These are phyloP conservation scores for Aspergillus funiculosus DNA, from an alignment of 495 filamentous ascomycete species.

Conservation along the genomic window DNA sequence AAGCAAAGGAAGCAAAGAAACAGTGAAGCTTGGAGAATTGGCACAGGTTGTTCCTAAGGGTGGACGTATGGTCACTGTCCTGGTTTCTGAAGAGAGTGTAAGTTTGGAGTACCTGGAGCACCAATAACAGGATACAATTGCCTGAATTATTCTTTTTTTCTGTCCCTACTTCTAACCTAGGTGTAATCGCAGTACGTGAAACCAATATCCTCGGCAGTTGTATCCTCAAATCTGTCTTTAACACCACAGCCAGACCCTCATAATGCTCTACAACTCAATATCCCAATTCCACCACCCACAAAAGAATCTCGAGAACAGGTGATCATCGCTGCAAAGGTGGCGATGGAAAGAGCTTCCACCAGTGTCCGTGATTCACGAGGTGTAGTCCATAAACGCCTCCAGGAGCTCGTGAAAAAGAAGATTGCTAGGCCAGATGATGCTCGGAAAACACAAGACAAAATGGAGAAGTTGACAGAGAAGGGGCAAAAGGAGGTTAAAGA, in stretches of 20 bases:
- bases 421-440: constrained; percentile 59
- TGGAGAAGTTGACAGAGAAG: constrained; percentile 72
- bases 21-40: constrained; percentile 56
- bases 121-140: too few relatives aligned
- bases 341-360: constrained; percentile 53
- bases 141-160: constrained; percentile 7
- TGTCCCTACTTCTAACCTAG: neutral
- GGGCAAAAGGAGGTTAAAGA: constrained; percentile 60
- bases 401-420: constrained; percentile 53
- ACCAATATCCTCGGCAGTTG: constrained; percentile 64
- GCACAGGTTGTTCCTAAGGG: constrained; percentile 71
- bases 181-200: constrained; percentile 53
- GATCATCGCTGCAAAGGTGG: constrained; percentile 51
- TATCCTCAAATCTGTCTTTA: constrained; percentile 61
- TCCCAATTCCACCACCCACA: constrained; percentile 64
- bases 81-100: constrained; percentile 59
- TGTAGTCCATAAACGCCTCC: constrained; percentile 58
- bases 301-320: constrained; percentile 54
- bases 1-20: constrained; percentile 47
- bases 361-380: constrained; percentile 51
- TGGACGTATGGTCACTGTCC: constrained; percentile 58
- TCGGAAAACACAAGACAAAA: constrained; percentile 57
- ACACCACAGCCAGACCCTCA: constrained; percentile 65
- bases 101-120: too few relatives aligned
- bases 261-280: constrained; percentile 63